Evolutionary conservation across 305 asterid species (phyloP), one percentile per base, ranked within the genome.

Genomic region (Vinca major): DNA sequence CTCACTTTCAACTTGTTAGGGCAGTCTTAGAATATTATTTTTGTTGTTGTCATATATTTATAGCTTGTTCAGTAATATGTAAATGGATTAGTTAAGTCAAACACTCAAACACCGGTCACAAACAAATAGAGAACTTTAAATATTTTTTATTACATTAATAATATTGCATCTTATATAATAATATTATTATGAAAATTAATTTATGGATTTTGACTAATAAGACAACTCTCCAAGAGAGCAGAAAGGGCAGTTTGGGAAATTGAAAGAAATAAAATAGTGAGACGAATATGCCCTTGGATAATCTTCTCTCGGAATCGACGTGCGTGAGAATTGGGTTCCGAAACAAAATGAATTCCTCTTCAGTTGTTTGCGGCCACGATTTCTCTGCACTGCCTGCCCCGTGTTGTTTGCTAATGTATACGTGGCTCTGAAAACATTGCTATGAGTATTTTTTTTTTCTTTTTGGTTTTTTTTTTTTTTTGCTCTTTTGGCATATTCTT

Each of bases 281-380:
- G 88, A 75, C 90, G 70, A 75, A 65, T 80, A 47, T 82, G 65
- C 88, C 94, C 86, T 73, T 68, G 17, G 73, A 68, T 70, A 65
- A 66, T 26, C 33, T 26, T 26, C 33, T 61, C 51, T 73, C 13
- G 78, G 68, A 66, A 68, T 72, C 69, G 83, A 76, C 81, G 61
- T 26, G 19, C 66, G 73, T 62, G 69, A 64, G 72, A 71, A 43
- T 41, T 57, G 77, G 78, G 76, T 71, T 69, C 67, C 33, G 33
- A 26, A 74, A 39, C 50, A 60, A 43, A 47, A 33, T 49, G 62
- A 54, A 21, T 47, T 75, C 33, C 33, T 0, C 12, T 64, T 60
- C 52, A 75, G 58, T 44, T 14, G 49, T 54, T 50, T 63, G 79
- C 79, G 81, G 84, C 73, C 85, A 67, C 78, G 83, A 75, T 70